A percentile compares a stretch with the other conserved stretches of the same genome.
Conservation (phyloP, 2,329 filamentous ascomycete genomes). For the Bipolaris gigantea region DNA sequence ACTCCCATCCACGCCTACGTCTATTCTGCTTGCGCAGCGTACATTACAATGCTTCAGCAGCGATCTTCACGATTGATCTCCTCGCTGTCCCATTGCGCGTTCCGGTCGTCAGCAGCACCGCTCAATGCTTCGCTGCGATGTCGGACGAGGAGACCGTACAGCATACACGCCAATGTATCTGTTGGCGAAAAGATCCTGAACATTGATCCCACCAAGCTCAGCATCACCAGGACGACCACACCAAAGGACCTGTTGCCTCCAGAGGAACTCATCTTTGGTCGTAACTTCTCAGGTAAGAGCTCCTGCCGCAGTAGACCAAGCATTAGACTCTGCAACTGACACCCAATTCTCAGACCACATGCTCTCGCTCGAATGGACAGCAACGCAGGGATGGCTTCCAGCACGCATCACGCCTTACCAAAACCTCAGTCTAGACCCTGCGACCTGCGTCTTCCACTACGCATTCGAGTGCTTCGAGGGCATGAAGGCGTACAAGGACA, state of each 20-base stretch:
- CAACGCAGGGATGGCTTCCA: conserved; percentile 77
- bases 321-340: conserved; percentile 17
- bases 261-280: conserved; percentile 85
- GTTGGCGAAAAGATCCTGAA: conserved; percentile 60
- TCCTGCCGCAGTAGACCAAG: conserved; percentile 3
- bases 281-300: conserved; percentile 77
- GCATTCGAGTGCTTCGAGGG: conserved; percentile 98
- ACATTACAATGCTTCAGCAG: conserved; percentile 43
- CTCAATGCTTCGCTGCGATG: conserved; percentile 50
- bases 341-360: conserved; percentile 75
- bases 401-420: conserved; percentile 91
- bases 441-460: conserved; percentile 97
- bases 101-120: conserved; percentile 30
- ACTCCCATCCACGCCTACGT: conserved; percentile 13
- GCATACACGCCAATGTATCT: conserved; percentile 52
- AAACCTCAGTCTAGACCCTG: conserved; percentile 93
- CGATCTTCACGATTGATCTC: conserved; percentile 41
- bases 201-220: conserved; percentile 77
- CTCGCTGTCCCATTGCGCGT: conserved; percentile 32
- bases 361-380: conserved; percentile 92
- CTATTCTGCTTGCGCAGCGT: conserved; percentile 11
- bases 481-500: conserved; percentile 98
- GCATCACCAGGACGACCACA: conserved; percentile 70
- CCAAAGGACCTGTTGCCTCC: conserved; percentile 75
- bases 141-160: conserved; percentile 52